Conservation (phyloP, 2,329 filamentous ascomycete genomes). For the Onygenales sp. region DNA sequence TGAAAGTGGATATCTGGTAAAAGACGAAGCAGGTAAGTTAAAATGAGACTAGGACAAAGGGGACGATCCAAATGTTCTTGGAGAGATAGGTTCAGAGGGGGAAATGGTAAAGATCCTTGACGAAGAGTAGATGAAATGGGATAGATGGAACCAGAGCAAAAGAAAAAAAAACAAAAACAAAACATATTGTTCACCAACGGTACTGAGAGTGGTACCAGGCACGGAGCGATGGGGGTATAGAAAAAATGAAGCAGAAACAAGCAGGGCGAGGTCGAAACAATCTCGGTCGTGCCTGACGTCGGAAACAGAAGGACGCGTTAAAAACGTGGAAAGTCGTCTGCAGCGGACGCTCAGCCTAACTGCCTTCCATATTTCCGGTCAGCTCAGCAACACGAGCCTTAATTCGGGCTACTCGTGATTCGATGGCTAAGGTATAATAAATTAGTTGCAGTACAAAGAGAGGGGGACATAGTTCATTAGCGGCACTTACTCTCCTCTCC, state of each 20-base stretch:
- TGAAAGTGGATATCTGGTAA: not conserved
- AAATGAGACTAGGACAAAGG: not conserved
- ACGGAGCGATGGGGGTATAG: not conserved
- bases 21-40: not conserved
- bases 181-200: not conserved
- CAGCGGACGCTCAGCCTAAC: conserved; percentile 7
- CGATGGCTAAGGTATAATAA: conserved; percentile 56
- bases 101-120: not conserved
- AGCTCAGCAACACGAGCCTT: conserved; percentile 93
- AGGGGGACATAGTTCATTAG: not conserved
- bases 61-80: conserved; percentile 2
- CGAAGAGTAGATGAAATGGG: not conserved
- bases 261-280: not conserved
- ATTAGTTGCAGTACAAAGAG: not conserved
- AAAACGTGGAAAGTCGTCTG: not conserved
- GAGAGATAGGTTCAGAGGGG: not conserved
- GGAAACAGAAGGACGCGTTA: not conserved
- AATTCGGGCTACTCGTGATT: conserved; percentile 92
- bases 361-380: conserved; percentile 68
- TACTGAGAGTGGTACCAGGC: not conserved
- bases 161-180: not conserved
- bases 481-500: conserved; percentile 80
- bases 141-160: not conserved
- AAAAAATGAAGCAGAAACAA: not conserved
- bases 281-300: not conserved